Conservation (phyloP, 2,329 filamentous ascomycete genomes). For the Beauveria varroae region DNA sequence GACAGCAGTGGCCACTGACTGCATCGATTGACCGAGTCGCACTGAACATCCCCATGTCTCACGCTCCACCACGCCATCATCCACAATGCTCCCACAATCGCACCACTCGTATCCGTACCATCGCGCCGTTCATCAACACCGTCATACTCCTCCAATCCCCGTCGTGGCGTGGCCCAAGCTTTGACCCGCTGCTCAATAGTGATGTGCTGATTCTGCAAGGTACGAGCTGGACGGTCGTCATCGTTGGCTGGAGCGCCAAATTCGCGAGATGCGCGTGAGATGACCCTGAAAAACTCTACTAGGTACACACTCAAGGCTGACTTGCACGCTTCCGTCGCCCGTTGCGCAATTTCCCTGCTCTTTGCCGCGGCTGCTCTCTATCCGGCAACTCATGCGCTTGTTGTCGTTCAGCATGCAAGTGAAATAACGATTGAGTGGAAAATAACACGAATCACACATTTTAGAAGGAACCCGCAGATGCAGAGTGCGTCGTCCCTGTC, state of each 20-base stretch:
- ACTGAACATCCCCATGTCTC: neutral
- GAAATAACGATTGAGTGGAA: too few species aligned
- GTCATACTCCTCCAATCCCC: neutral
- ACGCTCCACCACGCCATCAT: neutral
- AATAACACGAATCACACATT: too few species aligned
- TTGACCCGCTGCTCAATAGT: neutral
- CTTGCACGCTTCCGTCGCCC: neutral
- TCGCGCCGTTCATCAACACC: neutral
- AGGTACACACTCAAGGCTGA: too few species aligned
- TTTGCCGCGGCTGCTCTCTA: neutral
- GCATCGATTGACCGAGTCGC: neutral
- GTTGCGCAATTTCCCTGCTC: neutral
- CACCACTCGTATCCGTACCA: neutral
- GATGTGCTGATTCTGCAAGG: neutral
- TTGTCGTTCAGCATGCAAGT: neutral
- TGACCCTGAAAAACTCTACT: too few species aligned
- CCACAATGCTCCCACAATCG: neutral
- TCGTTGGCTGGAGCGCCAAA: neutral
- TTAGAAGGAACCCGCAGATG: too few species aligned
- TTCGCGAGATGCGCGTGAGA: neutral
- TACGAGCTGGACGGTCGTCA: neutral
- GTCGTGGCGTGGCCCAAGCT: neutral
- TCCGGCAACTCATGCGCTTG: neutral
- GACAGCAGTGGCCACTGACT: neutral
- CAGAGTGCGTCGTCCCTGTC: too few species aligned